Evolutionary conservation across 2,329 filamentous ascomycete genomes (phyloP).

Genomic region (Blastomyces emzantsi): DNA sequence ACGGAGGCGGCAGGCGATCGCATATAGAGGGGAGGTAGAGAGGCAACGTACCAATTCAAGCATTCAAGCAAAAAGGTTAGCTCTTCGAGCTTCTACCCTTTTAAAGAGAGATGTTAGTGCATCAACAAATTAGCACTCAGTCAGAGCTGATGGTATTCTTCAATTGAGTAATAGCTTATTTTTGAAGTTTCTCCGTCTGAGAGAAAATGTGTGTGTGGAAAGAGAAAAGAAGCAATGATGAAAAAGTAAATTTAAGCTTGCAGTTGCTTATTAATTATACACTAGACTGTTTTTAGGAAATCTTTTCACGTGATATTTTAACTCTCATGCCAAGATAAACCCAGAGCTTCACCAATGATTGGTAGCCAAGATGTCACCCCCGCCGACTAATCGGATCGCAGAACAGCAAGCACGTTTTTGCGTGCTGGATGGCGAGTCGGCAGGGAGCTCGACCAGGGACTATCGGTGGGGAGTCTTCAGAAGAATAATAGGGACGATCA

Average conservation of each 20-base stretch:
- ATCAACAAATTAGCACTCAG: background rate
- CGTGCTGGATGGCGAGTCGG: background rate
- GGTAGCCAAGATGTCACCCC: background rate
- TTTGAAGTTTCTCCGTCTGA: background rate
- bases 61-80: background rate
- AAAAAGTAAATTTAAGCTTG: background rate
- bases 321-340: background rate
- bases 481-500: background rate
- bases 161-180: background rate
- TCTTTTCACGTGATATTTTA: background rate
- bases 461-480: background rate
- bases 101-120: background rate
- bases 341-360: background rate
- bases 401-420: background rate
- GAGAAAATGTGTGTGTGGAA: background rate
- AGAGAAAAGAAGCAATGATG: background rate
- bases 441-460: background rate
- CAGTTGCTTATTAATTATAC: background rate
- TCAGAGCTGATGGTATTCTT: background rate
- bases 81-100: background rate
- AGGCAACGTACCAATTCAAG: conserved; percentile 1
- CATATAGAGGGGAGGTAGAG: conserved; percentile 22
- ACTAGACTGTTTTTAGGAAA: background rate
- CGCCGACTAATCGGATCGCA: background rate
- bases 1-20: conserved; percentile 6